These are phyloP conservation scores for Chrysanthemum makinoi DNA, from an alignment of 129 eudicot genomes.

Conservation along the genomic window DNA sequence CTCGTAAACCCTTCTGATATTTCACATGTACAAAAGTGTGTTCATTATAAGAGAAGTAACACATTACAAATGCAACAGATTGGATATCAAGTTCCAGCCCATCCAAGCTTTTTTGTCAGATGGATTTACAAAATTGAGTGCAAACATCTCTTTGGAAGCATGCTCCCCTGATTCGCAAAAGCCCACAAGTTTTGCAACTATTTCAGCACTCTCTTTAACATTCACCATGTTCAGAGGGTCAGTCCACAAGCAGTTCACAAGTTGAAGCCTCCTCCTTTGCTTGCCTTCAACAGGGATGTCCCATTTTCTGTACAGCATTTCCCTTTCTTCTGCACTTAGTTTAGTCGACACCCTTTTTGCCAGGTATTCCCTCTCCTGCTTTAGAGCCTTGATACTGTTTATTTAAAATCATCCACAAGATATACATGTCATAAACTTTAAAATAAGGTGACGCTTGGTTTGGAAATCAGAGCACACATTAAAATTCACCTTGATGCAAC, in stretches of 20 bases:
- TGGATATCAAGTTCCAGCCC: constrained; percentile 92
- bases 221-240: constrained; percentile 85
- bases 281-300: constrained; percentile 81
- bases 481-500: constrained; percentile 70
- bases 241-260: constrained; percentile 83
- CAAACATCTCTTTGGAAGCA: constrained; percentile 91
- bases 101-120: constrained; percentile 84
- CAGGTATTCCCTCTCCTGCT: constrained; percentile 92
- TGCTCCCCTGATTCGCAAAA: constrained; percentile 79
- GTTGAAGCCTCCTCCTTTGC: constrained; percentile 73
- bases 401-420: background rate
- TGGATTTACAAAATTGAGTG: constrained; percentile 73
- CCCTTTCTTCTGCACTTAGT: constrained; percentile 78
- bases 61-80: constrained; percentile 66
- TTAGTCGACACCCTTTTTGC: constrained; percentile 89
- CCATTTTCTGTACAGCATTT: constrained; percentile 73
- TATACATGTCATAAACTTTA: background rate
- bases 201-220: constrained; percentile 83
- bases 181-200: constrained; percentile 94
- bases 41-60: background rate
- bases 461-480: background rate
- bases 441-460: background rate
- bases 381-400: constrained; percentile 78
- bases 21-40: no score
- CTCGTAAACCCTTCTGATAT: no score